A percentile compares a stretch with the other conserved stretches of the same genome.
These are phyloP conservation scores for Globisporangium uncinulatum DNA, from an alignment of 352 stramenopile species.

Conservation along the genomic window DNA sequence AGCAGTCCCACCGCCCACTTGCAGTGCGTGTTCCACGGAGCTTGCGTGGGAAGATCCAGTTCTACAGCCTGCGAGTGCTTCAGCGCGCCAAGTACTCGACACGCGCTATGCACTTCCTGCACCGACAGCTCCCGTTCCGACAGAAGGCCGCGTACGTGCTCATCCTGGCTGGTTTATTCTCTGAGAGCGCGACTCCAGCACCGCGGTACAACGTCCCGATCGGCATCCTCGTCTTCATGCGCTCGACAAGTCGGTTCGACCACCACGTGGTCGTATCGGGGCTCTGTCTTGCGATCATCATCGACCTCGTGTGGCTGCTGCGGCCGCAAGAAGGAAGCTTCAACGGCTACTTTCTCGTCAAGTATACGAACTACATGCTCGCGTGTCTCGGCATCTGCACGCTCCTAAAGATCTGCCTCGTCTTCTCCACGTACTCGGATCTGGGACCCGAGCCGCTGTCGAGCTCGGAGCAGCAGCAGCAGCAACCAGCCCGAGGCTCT, in stretches of 20 bases:
- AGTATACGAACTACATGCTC: slow-evolving; percentile 40
- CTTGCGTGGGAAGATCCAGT: slow-evolving; percentile 22
- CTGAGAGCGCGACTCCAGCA: slow-evolving; percentile 49
- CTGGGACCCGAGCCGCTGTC: slow-evolving; percentile 16
- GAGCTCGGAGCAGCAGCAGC: not conserved
- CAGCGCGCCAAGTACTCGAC: not conserved
- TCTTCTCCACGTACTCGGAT: slow-evolving; percentile 66
- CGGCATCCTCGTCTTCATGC: slow-evolving; percentile 43
- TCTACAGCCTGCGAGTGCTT: slow-evolving; percentile 7
- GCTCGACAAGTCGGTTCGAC: slow-evolving; percentile 22
- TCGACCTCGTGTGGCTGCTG: slow-evolving; percentile 66
- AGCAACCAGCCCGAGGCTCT: not conserved
- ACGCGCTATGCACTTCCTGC: slow-evolving; percentile 12
- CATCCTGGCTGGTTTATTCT: slow-evolving; percentile 52
- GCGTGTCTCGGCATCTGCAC: slow-evolving; percentile 42
- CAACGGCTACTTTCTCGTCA: slow-evolving; percentile 50
- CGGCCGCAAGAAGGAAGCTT: slow-evolving; percentile 54
- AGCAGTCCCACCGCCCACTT: not conserved
- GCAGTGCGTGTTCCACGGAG: slow-evolving; percentile 13
- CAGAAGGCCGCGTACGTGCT: slow-evolving; percentile 52
- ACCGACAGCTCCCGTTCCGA: slow-evolving; percentile 40
- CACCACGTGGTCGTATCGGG: slow-evolving; percentile 54
- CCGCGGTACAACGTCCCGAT: slow-evolving; percentile 73
- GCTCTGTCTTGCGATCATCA: slow-evolving; percentile 31
- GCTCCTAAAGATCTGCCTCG: slow-evolving; percentile 56